Conservation (phyloP, 768 basidiomycete genomes). For the Megacollybia marginata region DNA sequence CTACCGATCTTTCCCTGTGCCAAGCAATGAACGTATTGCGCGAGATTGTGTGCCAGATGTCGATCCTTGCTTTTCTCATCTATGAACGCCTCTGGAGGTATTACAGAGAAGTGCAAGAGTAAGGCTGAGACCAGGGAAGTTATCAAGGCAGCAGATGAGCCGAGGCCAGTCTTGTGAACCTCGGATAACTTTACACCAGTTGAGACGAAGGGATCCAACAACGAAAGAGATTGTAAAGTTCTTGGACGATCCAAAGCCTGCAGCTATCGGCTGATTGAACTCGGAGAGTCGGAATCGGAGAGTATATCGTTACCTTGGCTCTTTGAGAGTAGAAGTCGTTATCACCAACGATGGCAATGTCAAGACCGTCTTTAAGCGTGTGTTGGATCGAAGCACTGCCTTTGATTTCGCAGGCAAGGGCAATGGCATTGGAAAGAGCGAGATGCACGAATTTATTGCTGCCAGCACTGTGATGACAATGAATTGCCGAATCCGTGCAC, state of each 20-base stretch:
- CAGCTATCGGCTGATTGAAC: constrained; percentile 45
- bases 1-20: constrained; percentile 98
- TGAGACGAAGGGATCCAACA: constrained; percentile 69
- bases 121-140: constrained; percentile 88
- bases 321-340: constrained; percentile 98
- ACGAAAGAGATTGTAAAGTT: constrained; percentile 53
- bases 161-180: constrained; percentile 98
- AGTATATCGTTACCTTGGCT: constrained; percentile 47
- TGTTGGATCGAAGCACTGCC: constrained; percentile 34
- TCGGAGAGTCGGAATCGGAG: background rate
- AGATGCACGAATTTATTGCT: constrained; percentile 92
- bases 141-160: constrained; percentile 94
- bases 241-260: constrained; percentile 45
- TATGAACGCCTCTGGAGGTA: constrained; percentile 43
- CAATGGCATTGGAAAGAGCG: constrained; percentile 72
- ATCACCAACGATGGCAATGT: constrained; percentile 82
- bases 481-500: background rate
- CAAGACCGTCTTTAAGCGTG: constrained; percentile 46
- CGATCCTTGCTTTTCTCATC: constrained; percentile 38
- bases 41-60: constrained; percentile 78
- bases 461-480: constrained; percentile 25
- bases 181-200: constrained; percentile 62
- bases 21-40: constrained; percentile 91
- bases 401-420: constrained; percentile 56
- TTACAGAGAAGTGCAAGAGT: constrained; percentile 64